These are phyloP conservation scores for Teratosphaeria viscida DNA, from an alignment of 2,329 filamentous ascomycete genomes.

Conservation along the genomic window DNA sequence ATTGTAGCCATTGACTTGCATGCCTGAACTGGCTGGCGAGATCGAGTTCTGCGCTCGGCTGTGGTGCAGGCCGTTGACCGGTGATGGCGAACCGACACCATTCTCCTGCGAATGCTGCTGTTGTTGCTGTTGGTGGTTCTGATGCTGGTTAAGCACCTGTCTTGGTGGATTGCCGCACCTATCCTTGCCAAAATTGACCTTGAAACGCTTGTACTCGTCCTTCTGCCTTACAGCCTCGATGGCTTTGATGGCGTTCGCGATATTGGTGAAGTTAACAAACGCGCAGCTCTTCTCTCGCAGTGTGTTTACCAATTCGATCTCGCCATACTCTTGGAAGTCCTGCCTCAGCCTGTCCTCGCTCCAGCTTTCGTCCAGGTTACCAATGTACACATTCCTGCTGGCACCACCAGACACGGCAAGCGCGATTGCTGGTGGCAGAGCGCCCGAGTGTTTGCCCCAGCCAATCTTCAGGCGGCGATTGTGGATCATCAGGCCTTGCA, in stretches of 20 bases:
- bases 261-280: conserved; percentile 99
- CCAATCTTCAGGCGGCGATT: conserved; percentile 96
- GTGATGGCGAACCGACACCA: conserved; percentile 45
- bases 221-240: conserved; percentile 91
- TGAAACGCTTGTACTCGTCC: conserved; percentile 96
- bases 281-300: conserved; percentile 97
- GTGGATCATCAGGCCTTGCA: conserved; percentile 98
- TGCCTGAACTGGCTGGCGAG: conserved; percentile 47
- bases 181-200: conserved; percentile 99
- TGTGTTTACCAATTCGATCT: conserved; percentile 95
- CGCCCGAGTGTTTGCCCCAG: conserved; percentile 98
- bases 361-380: conserved; percentile 95
- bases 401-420: conserved; percentile 92
- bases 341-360: conserved; percentile 90
- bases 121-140: conserved; percentile 56
- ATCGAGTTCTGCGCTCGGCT: conserved; percentile 47
- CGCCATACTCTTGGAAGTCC: conserved; percentile 94
- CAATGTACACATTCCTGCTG: conserved; percentile 96
- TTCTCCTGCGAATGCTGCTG: conserved; percentile 39
- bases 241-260: conserved; percentile 98
- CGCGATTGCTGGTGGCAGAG: conserved; percentile 88
- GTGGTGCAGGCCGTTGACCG: conserved; percentile 48
- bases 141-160: conserved; percentile 56
- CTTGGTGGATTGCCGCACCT: conserved; percentile 92
- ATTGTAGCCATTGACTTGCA: conserved; percentile 40